phyloP scores from a whole-genome alignment of 371 early-diverging fungal species.

The Dinochytrium kinnereticum region DNA sequence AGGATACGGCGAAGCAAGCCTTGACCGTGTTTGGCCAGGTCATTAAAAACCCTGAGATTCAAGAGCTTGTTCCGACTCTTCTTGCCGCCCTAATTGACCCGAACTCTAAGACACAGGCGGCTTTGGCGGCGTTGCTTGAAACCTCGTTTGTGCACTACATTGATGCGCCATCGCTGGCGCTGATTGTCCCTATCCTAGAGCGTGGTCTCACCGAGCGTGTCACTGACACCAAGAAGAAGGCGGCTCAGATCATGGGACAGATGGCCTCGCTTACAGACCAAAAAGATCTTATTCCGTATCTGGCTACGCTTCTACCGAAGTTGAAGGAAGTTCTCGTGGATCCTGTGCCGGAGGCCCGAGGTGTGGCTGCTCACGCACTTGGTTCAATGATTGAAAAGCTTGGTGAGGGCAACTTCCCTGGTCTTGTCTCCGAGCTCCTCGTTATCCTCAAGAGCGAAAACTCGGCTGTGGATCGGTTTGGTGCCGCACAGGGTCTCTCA shows the following conservation, averaged over 20 bases:
- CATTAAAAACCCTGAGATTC: constrained; percentile 97
- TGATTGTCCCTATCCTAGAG: constrained; percentile 92
- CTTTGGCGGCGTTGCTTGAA: constrained; percentile 82
- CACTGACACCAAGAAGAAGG: constrained; percentile 89
- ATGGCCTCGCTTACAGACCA: constrained; percentile 93
- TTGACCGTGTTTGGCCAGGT: constrained; percentile 89
- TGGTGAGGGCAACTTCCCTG: constrained; percentile 93
- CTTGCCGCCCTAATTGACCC: constrained; percentile 91
- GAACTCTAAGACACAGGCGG: constrained; percentile 78
- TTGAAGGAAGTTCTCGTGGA: constrained; percentile 90
- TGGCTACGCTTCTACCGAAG: constrained; percentile 80
- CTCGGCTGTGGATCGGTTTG: constrained; percentile 93
- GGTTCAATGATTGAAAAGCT: constrained; percentile 90
- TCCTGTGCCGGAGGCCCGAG: constrained; percentile 95
- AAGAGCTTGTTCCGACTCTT: constrained; percentile 83
- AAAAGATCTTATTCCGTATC: constrained; percentile 87
- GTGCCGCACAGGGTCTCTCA: constrained; percentile 96
- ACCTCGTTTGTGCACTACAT: constrained; percentile 98
- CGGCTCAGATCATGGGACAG: constrained; percentile 96
- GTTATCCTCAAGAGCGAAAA: constrained; percentile 83
- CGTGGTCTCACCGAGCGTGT: constrained; percentile 91
- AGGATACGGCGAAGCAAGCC: constrained; percentile 86
- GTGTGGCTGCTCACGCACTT: constrained; percentile 90
- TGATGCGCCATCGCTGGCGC: constrained; percentile 94
- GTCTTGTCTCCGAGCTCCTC: constrained; percentile 83